phyloP scores from a whole-genome alignment of 2,329 filamentous ascomycete species.

The Capronia americana region DNA sequence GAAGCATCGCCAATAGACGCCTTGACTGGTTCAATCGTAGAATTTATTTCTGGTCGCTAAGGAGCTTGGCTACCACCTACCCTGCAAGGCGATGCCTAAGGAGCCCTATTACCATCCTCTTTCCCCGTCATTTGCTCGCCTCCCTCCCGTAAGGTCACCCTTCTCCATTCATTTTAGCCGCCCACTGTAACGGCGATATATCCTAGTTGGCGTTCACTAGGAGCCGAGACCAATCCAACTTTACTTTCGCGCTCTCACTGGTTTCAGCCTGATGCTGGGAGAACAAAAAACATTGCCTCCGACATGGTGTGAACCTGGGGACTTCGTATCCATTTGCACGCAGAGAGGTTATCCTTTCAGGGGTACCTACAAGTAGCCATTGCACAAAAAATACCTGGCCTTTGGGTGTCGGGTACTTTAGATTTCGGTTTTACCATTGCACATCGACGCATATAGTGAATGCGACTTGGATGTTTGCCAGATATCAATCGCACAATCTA shows the following conservation, averaged over 20 bases:
- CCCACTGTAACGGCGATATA: slow-evolving; percentile 6
- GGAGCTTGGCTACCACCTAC: background rate
- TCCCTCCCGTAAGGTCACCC: background rate
- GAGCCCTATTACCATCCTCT: background rate
- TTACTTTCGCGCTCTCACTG: background rate
- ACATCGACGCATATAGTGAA: background rate
- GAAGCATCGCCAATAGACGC: background rate
- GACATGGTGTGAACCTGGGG: background rate
- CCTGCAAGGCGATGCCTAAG: background rate
- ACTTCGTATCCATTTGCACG: background rate
- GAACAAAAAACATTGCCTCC: background rate
- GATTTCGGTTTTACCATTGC: background rate
- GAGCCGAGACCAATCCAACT: slow-evolving; percentile 10
- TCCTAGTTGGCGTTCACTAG: background rate
- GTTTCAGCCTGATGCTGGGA: slow-evolving; percentile 21
- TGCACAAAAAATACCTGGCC: background rate
- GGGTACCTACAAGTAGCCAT: background rate
- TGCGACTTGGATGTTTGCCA: background rate
- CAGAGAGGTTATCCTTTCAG: background rate
- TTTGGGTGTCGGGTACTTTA: background rate
- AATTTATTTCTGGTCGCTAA: slow-evolving; percentile 3
- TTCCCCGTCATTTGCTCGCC: slow-evolving; percentile 1
- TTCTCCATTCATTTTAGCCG: slow-evolving; percentile 19
- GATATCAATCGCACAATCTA: background rate
- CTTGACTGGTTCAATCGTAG: slow-evolving; percentile 8